A percentile compares a stretch with the other conserved stretches of the same genome.
These are phyloP conservation scores for Daldinia caldariorum DNA, from an alignment of 495 filamentous ascomycete species.

Conservation along the genomic window DNA sequence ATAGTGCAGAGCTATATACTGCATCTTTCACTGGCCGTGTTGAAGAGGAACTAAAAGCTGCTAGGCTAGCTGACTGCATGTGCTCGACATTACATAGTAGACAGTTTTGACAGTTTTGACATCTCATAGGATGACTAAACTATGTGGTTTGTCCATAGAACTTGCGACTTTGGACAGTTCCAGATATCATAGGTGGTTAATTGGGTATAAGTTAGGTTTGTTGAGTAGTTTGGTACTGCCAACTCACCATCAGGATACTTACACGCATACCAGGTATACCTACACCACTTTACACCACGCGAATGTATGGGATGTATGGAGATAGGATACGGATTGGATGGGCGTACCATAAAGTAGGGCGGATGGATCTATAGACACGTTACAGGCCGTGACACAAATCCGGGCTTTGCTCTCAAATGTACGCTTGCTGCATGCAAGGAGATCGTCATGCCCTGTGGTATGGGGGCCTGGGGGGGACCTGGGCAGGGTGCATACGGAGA, in stretches of 20 bases:
- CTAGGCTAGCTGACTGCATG: conserved; percentile 7
- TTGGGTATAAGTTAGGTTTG: conserved; percentile 8
- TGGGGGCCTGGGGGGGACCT: not conserved
- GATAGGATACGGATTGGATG: not conserved
- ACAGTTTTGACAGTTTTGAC: not conserved
- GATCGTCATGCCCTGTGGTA: conserved; percentile 5
- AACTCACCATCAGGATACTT: conserved; percentile 19
- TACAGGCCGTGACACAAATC: conserved; percentile 31
- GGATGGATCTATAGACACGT: conserved; percentile 26
- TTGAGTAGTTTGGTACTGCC: conserved; percentile 13
- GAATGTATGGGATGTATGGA: not conserved
- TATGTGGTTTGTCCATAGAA: conserved; percentile 7
- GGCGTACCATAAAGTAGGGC: not conserved
- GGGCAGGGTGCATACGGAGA: conserved; percentile 16
- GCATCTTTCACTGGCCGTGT: not conserved
- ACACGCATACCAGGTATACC: conserved; percentile 1
- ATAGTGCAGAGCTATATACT: conserved; percentile 9
- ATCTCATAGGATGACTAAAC: conserved; percentile 37
- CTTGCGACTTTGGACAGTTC: not conserved
- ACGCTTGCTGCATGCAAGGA: conserved; percentile 22
- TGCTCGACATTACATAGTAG: not conserved
- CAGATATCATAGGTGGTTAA: not conserved
- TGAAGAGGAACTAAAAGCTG: conserved; percentile 13
- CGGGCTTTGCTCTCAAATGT: conserved; percentile 24
- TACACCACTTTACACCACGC: not conserved